Evolutionary conservation across 106 monocot species (phyloP), one percentile per base, ranked within the genome.

Genomic region (Dioscorea dumetorum): DNA sequence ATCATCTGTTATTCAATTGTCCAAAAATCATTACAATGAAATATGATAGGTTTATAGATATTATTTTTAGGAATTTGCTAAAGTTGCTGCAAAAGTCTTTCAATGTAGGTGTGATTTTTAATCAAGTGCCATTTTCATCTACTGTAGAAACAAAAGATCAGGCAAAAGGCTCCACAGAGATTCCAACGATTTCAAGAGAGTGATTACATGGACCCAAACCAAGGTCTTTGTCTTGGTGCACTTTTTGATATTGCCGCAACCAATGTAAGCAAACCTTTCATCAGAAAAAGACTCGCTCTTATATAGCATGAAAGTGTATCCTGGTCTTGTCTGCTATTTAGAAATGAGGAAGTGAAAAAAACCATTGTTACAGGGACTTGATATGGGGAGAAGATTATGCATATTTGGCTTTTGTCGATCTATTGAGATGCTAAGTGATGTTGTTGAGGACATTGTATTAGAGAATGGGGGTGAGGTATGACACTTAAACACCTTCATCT

Each of bases 171-270:
- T 41, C 63, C 79, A 58, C 86, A 84, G 71, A 84, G 75, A 49
- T 57, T 74, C 24, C 76, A 84, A 50, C 79, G 89, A 12, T 92
- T 81, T 83, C 89, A 82, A 67, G 97, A 97, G 80, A 84, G 78
- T 63, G 70, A 89, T 70, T 97, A 97, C 76, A 97, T 97, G 97
- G 92, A 92, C 76, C 91, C 97, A 12, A 73, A 82, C 57, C 97
- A 97, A 82, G 82, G 80, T 52, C 92, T 97, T 32, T 97, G 97
- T 72, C 80, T 97, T 60, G 97, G 97, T 63, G 92, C 97, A 33
- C 78, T 97, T 16, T 97, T 97, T 77, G 83, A 97, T 67, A 97
- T 97, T 66, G 97, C 97, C 54, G 97, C 97, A 64, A 97, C 97
- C 70, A 97, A 97, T 82, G 97, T 97, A 23, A 70, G 82, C 70